Base-by-base conservation (phyloP, 345 rosid genomes). In the Iberis pinnata region DNA sequence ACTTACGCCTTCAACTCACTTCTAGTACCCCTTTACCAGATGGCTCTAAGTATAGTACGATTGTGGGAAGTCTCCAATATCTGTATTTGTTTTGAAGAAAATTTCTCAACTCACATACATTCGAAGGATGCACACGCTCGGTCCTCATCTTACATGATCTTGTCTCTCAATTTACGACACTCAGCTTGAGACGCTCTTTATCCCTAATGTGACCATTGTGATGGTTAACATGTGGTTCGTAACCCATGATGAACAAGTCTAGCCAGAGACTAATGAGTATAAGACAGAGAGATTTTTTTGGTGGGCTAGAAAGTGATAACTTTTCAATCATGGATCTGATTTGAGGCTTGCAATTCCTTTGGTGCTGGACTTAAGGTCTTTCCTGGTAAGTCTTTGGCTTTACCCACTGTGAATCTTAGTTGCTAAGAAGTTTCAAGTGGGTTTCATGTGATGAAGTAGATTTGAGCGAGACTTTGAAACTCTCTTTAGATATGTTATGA, bases 201-300 rank as follows among this genome's bases (percentile, higher is more conserved):
- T 90, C 45, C 95, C 96, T 0, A 85, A 89, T 0, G 87, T 90
- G 39, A 84, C 95, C 18, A 84, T 95, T 0, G 95, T 92, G 3
- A 87, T 87, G 95, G 98, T 89, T 4, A 84, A 80, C 76, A 89
- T 86, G 97, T 89, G 95, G 96, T 72, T 88, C 1, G 86, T 87
- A 12, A 78, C 89, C 9, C 96, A 84, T 13, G 86, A 90, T 40
- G 68, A 65, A 38, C 44, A 45, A 12, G 56, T 63, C 2, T 69
- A 69, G 73, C 54, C 49, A 2, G 50, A 69, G 24, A 60, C 73
- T 31, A 14, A 63, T 38, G 35, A 26, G 33, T 69, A 26, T 39
- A 69, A 63, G 13, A 69, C 73, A 9, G 64, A 63, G 41, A 62
- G 73, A 56, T 69, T 69, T 58, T n/a, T 50, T 63, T 63, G 51